Evolutionary conservation across 2,329 filamentous ascomycete genomes (phyloP).

Genomic region (Trichoderma oligosporum): DNA sequence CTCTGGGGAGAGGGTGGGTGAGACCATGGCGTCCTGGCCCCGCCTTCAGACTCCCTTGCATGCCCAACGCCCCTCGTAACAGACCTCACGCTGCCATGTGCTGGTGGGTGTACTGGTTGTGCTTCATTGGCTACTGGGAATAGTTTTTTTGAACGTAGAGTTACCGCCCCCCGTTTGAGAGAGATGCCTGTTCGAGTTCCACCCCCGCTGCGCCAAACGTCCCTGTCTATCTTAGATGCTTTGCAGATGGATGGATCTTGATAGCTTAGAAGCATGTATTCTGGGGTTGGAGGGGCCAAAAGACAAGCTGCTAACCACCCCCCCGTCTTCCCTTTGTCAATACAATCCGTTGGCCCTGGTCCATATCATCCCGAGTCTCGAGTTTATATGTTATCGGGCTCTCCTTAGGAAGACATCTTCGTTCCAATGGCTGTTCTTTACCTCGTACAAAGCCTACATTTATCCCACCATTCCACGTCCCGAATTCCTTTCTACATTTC

Average conservation of each 20-base stretch:
- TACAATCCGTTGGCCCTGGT: slow-evolving; percentile 31
- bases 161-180: slow-evolving; percentile 22
- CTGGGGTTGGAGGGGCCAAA: slow-evolving; percentile 30
- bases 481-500: slow-evolving; percentile 45
- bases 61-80: slow-evolving; percentile 34
- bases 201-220: slow-evolving; percentile 23
- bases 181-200: slow-evolving; percentile 25
- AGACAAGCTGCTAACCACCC: slow-evolving; percentile 28
- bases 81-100: slow-evolving; percentile 37
- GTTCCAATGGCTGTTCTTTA: slow-evolving; percentile 38
- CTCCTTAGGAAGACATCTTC: slow-evolving; percentile 31
- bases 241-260: slow-evolving; percentile 33
- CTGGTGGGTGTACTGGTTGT: slow-evolving; percentile 28
- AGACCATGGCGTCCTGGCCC: slow-evolving; percentile 29
- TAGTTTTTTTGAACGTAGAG: slow-evolving; percentile 26
- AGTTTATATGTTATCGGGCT: slow-evolving; percentile 37
- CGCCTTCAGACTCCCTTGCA: slow-evolving; percentile 36
- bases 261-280: slow-evolving; percentile 23
- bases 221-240: slow-evolving; percentile 23
- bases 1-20: slow-evolving; percentile 23
- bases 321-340: slow-evolving; percentile 34
- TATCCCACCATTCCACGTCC: slow-evolving; percentile 43
- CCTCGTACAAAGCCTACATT: slow-evolving; percentile 38
- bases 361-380: slow-evolving; percentile 35
- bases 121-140: slow-evolving; percentile 29